Base-by-base conservation (phyloP, 306 rosid genomes). In the Citrullus amarus region DNA sequence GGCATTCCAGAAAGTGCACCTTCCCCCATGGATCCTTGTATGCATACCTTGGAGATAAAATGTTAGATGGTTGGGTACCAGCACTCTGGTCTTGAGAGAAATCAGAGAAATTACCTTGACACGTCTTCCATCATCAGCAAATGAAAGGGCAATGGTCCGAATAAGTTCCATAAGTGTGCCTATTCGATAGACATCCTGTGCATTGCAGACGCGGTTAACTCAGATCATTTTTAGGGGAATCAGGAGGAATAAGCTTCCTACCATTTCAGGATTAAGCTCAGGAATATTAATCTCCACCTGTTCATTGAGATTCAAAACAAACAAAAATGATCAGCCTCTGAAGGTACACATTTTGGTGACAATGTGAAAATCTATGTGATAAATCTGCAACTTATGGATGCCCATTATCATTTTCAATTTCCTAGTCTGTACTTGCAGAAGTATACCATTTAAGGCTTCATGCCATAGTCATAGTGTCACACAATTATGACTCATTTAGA, bases 1-100 rank as follows among this genome's bases (percentile, higher is more conserved):
- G 98, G 98, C 98, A 95, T 92, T 81, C 97, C 98, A 74, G 93
- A 88, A 74, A 89, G 93, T 74, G 98, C 97, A 76, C 98, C 98
- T 82, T 92, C 93, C 79, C 98, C 98, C 98, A 95, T 92, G 68
- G 98, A 92, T 73, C 98, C 98, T 88, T 95, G 97, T 53, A 95
- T 97, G 82, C 98, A 95, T 78, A 95, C 98, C 98, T 95, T 30
- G 20, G 11, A 44, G 80, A 80, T 79, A 57, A 46, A 78, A 39
- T 60, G 80, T 57, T 66, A 75, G 67, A 57, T 41, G 69, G 69
- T 44, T 32, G 58, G 39, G 7, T 6, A 48, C 39, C 22, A 8
- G 76, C 41, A 71, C 22, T 71, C 76, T 25, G 38, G 41, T 48
- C 22, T 48, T 11, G 6, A 69, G 41, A 28, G 76, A 71, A 22